These are phyloP conservation scores for Knoxdaviesia proteae DNA, from an alignment of 2,329 filamentous ascomycete species.

Conservation along the genomic window DNA sequence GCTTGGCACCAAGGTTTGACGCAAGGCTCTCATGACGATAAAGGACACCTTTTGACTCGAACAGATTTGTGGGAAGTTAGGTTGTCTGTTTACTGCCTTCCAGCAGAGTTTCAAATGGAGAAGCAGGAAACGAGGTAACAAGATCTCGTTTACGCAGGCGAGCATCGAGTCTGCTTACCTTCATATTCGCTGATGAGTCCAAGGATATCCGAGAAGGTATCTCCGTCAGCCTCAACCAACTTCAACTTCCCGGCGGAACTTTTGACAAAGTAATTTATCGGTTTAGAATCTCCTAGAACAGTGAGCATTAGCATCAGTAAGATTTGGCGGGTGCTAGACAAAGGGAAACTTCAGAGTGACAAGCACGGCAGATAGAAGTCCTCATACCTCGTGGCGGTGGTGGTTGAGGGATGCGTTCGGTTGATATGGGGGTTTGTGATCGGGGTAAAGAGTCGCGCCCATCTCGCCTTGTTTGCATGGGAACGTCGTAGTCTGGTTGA, in stretches of 20 bases:
- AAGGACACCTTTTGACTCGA: slow-evolving; percentile 36
- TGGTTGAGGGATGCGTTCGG: too few relatives aligned
- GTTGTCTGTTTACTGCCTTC: neutral
- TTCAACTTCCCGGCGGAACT: slow-evolving; percentile 21
- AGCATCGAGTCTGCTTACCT: slow-evolving; percentile 17
- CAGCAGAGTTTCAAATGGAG: neutral
- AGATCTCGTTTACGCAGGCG: neutral
- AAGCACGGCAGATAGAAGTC: too few relatives aligned
- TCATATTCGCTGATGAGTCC: slow-evolving; percentile 61
- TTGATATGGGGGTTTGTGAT: too few relatives aligned
- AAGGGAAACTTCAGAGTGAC: too few relatives aligned
- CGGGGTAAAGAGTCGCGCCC: too few relatives aligned
- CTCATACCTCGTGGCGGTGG: too few relatives aligned
- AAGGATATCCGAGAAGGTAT: slow-evolving; percentile 55
- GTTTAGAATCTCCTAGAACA: slow-evolving; percentile 4
- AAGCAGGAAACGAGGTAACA: neutral
- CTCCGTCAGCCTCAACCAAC: slow-evolving; percentile 32
- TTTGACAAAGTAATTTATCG: slow-evolving; percentile 32
- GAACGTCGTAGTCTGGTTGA: too few relatives aligned
- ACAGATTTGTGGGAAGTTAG: neutral
- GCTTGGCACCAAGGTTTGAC: slow-evolving; percentile 63
- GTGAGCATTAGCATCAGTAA: neutral
- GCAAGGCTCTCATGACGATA: slow-evolving; percentile 75
- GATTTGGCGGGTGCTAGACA: too few relatives aligned
- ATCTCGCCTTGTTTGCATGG: too few relatives aligned